A percentile compares a stretch with the other conserved stretches of the same genome.
phyloP scores from a whole-genome alignment of 2,329 filamentous ascomycete genomes.

The Aureobasidium sp. region DNA sequence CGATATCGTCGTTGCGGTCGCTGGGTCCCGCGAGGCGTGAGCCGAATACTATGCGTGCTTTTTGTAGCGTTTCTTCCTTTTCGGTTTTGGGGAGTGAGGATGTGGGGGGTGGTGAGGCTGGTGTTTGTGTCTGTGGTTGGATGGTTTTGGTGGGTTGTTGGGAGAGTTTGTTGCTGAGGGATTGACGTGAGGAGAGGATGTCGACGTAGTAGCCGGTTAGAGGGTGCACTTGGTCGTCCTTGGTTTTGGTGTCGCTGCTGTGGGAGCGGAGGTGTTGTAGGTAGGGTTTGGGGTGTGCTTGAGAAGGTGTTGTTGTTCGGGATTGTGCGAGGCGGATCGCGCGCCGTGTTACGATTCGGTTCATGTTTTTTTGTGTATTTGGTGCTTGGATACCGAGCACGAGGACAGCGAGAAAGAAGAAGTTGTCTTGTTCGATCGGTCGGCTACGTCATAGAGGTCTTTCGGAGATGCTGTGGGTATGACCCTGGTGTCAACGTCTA shows the following conservation, averaged over 20 bases:
- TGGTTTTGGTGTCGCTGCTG: not conserved
- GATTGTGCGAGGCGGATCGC: not conserved
- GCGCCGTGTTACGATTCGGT: not conserved
- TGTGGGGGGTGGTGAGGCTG: conserved; percentile 28
- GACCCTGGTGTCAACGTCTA: not conserved
- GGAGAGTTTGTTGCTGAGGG: not conserved
- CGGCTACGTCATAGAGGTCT: not conserved
- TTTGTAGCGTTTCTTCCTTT: conserved; percentile 49
- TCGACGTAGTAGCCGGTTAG: conserved; percentile 23
- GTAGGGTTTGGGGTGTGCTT: not conserved
- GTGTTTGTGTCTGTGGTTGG: conserved; percentile 29
- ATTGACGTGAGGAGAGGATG: conserved; percentile 20
- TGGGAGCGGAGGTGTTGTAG: not conserved
- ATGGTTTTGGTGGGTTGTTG: conserved; percentile 16
- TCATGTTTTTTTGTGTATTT: not conserved
- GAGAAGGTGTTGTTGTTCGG: not conserved
- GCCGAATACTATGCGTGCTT: conserved; percentile 70
- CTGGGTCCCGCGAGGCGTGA: conserved; percentile 68
- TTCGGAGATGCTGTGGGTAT: not conserved
- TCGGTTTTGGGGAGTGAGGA: conserved; percentile 39
- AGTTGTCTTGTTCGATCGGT: not conserved
- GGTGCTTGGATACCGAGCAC: not conserved
- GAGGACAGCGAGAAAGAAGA: not conserved
- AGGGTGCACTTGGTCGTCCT: conserved; percentile 13
- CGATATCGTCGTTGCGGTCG: conserved; percentile 56